Evolutionary conservation across 257 asterid species (phyloP).

Genomic region (Cinchona pubescens): DNA sequence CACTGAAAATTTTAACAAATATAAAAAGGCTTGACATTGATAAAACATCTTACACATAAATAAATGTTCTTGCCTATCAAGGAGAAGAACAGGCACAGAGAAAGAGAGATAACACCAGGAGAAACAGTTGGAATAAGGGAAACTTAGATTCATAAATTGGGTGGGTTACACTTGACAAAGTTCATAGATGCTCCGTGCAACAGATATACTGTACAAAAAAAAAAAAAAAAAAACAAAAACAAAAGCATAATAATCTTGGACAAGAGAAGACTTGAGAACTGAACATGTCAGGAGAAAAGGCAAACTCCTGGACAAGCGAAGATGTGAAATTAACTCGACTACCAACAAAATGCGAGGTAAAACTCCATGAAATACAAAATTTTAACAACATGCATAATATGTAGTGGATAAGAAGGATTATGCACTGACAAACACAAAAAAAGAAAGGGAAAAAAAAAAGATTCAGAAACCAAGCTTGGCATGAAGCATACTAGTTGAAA

Average conservation of each 20-base stretch:
- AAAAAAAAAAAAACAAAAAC: neutral
- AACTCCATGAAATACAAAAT: neutral
- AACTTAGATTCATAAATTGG: neutral
- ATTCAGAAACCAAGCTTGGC: neutral
- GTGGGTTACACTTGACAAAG: conserved; percentile 1
- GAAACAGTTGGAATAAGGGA: neutral
- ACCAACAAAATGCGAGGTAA: neutral
- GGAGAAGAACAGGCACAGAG: neutral
- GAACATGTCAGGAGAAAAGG: neutral
- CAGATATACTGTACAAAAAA: no score
- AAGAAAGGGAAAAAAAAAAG: no score
- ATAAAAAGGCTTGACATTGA: neutral
- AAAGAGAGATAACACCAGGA: neutral
- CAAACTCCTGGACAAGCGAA: neutral
- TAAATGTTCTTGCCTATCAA: neutral
- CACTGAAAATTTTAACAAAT: neutral
- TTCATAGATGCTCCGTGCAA: conserved; percentile 7
- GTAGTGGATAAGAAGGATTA: no score
- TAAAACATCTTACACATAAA: no score
- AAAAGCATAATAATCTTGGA: neutral
- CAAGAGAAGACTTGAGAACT: neutral
- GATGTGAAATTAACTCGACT: neutral
- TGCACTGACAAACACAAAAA: no score
- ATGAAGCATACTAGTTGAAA: neutral
- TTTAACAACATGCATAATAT: neutral